Evolutionary conservation across 371 early-diverging fungal species (phyloP), one percentile per base, ranked within the genome.

Genomic region (Mucor velutinosus): DNA sequence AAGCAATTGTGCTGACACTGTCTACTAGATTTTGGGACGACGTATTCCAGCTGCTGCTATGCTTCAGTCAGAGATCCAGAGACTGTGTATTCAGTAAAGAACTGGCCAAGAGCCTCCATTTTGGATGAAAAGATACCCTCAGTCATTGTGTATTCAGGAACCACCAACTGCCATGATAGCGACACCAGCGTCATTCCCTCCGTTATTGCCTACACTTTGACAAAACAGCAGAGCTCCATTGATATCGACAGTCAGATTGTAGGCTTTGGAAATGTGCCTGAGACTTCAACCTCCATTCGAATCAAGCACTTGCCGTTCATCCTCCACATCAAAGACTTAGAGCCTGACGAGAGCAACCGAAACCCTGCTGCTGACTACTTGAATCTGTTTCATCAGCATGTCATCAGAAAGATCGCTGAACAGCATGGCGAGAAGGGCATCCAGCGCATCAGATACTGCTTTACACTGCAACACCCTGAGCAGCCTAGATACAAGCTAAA

Each of bases 401-500:
- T 56, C 27, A 7, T 64, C 4, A 27, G 41, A 11, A 56, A 27
- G 15, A 64, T 64, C 6, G 14, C 23, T 5, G 53, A 53, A 6
- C 23, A 53, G 4, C 53, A 25, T 41, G 39, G 41, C 27, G 33
- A 37, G n/a, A 27, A 33, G n/a, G n/a, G 14, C 14, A 37, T 27
- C 37, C 19, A 32, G 53, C 41, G 12, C 33, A 55, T 51, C 17
- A 33, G 67, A 45, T 67, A 67, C 27, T 67, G 67, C 7, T 61
- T 67, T 33, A 67, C 67, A 8, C 23, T 67, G 15, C 67, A 67
- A 15, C 56, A 67, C 32, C 53, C 25, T 15, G n/a, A 17, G 4
- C 25, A 61, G 15, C 33, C 62, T 1, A 23, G 33, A 15, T 67
- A 67, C n/a, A 29, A 62, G 32, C 10, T 21, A 3, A 61, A 61